phyloP scores from a whole-genome alignment of 78 protist genomes.

The Dictyostelium purpureum region DNA sequence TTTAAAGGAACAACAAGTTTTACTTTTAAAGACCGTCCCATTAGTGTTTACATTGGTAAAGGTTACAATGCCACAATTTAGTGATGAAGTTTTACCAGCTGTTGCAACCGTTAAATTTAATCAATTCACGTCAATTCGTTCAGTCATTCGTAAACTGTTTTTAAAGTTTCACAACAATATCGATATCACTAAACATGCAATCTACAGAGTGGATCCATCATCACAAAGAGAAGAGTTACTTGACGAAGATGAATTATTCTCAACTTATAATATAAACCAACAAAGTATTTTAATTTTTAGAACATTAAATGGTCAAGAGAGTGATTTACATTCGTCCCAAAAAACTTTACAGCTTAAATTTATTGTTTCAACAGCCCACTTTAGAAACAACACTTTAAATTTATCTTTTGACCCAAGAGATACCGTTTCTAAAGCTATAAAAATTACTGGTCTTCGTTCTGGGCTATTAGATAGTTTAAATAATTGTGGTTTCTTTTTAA shows the following conservation, averaged over 20 bases:
- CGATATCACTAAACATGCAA: conserved; percentile 47
- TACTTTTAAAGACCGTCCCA: conserved; percentile 6
- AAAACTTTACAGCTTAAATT: conserved; percentile 24
- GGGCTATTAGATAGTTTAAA: conserved; percentile 58
- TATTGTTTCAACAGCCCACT: background rate
- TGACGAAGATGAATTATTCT: conserved; percentile 69
- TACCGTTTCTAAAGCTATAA: conserved; percentile 48
- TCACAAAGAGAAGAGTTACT: background rate
- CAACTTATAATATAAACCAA: conserved; percentile 4
- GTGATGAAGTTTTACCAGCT: conserved; percentile 27
- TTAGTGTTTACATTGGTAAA: conserved; percentile 14
- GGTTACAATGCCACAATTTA: conserved; percentile 45
- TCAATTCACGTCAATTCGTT: conserved; percentile 67
- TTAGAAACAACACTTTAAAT: background rate
- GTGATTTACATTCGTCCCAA: background rate
- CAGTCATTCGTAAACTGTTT: conserved; percentile 58
- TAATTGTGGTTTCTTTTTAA: conserved; percentile 67
- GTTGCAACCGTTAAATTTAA: conserved; percentile 29
- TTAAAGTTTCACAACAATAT: conserved; percentile 40
- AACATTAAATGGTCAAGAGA: background rate
- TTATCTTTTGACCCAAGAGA: conserved; percentile 39
- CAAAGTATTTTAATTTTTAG: conserved; percentile 5
- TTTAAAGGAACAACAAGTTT: background rate
- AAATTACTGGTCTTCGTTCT: conserved; percentile 50
- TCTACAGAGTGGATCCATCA: background rate